These are phyloP conservation scores for Acanthamoeba lenticulata DNA, from an alignment of 208 protist species.

Conservation along the genomic window DNA sequence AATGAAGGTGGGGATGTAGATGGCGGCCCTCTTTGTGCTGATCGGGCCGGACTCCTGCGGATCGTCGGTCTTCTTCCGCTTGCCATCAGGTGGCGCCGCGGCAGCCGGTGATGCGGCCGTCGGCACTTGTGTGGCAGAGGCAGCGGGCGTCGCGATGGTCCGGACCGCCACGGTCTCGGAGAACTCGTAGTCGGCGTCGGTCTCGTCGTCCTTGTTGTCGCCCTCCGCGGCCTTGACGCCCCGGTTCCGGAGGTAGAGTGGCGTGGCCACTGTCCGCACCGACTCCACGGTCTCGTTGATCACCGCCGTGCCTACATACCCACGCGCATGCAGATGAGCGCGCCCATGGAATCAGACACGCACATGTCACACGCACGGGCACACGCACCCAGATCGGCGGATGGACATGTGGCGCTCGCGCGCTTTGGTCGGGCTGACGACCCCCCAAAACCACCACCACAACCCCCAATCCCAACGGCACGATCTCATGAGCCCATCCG, in stretches of 20 bases:
- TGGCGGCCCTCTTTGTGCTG: not conserved
- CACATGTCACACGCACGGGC: not conserved
- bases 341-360: too few species aligned
- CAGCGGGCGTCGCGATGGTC: not conserved
- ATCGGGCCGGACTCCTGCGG: not conserved
- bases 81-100: not conserved
- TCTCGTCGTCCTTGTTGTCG: not conserved
- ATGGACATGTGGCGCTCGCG: not conserved
- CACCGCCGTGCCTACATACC: conserved; percentile 20
- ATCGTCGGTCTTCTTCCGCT: not conserved
- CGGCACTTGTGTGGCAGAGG: not conserved
- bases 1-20: conserved; percentile 23
- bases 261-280: not conserved
- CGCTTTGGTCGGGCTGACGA: not conserved
- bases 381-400: not conserved
- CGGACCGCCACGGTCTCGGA: not conserved
- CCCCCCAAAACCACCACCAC: too few species aligned
- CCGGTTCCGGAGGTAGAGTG: not conserved
- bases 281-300: not conserved
- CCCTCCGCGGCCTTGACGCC: not conserved
- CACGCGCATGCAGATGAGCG: too few species aligned
- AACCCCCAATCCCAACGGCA: too few species aligned
- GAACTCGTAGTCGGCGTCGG: not conserved
- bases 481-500: not conserved
- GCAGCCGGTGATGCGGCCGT: not conserved